Evolutionary conservation across 495 filamentous ascomycete species (phyloP), one percentile per base, ranked within the genome.

Genomic region (Neohortaea acidophila): DNA sequence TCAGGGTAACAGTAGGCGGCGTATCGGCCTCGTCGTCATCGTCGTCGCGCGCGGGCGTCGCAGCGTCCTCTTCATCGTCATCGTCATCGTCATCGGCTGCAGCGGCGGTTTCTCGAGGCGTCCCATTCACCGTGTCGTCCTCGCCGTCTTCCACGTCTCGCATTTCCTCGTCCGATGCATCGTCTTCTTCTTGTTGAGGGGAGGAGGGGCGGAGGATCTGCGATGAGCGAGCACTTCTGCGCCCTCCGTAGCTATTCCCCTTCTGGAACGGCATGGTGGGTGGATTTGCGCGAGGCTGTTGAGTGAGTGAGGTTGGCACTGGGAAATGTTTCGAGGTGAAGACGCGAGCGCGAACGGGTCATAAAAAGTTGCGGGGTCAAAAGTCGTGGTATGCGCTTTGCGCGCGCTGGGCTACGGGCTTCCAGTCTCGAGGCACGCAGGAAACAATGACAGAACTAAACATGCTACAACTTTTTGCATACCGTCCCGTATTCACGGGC

Each of bases 41-140:
- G 4, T 45, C 47, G 7, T 38, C 37, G 24, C 38, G 31, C 31
- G 32, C 47, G 21, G 43, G 41, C 13, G 41, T 42, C 18, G 13
- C 42, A 12, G 23, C 47, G 15, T 50, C 47, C 26, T 49, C 45
- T 22, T 36, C 45, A 13, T 12, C 40, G 2, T 48, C 45, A n/a
- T 45, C 36, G 8, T 44, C 35, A 2, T 27, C 26, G 1, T 21
- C 38, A 37, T 37, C 38, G 2, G 9, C 32, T 34, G 14, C 32
- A 12, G 14, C 12, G 28, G 28, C 28, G n/a, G 28, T 30, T 15
- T 30, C 18, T 5, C 20, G 18, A 9, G 18, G 23, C 19, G 17
- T 33, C 15, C 24, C 45, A 14, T 38, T 25, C 18, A 26, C n/a
- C n/a, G 33, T 19, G n/a, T 30, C 39, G 12, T 40, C 41, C 25